Percentiles rank a stretch among this genome's conserved stretches.
Evolutionary conservation across 1,139 yeast species (phyloP).

Genomic region (Suhomyces terraborum): DNA sequence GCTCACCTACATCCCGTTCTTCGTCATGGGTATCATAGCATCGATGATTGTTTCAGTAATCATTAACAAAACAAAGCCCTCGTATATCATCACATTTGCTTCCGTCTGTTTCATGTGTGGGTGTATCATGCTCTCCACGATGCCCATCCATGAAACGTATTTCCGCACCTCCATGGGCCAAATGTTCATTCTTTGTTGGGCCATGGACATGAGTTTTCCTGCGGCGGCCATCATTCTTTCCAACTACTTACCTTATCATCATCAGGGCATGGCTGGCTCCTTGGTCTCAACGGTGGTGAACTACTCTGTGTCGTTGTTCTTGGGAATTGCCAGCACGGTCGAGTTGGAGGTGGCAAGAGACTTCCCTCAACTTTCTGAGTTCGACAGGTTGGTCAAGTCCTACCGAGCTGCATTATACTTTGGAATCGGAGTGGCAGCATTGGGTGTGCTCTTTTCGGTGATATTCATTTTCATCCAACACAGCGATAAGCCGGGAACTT

Average conservation of each 20-base stretch:
- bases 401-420: slow-evolving; percentile 50
- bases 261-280: slow-evolving; percentile 65
- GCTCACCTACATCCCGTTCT: slow-evolving; percentile 47
- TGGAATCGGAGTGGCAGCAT: slow-evolving; percentile 40
- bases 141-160: slow-evolving; percentile 52
- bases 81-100: slow-evolving; percentile 45
- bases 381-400: slow-evolving; percentile 27
- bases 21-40: slow-evolving; percentile 50
- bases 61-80: slow-evolving; percentile 46
- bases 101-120: slow-evolving; percentile 52
- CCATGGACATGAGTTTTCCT: slow-evolving; percentile 62
- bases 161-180: slow-evolving; percentile 50
- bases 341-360: slow-evolving; percentile 37
- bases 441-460: slow-evolving; percentile 35
- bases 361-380: slow-evolving; percentile 15
- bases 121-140: slow-evolving; percentile 45
- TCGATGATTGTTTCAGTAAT: slow-evolving; percentile 44
- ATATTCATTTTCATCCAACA: slow-evolving; percentile 33
- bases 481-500: slow-evolving; percentile 14
- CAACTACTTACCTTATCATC: slow-evolving; percentile 49
- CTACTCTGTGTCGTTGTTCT: slow-evolving; percentile 53
- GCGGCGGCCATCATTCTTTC: slow-evolving; percentile 56
- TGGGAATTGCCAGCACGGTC: slow-evolving; percentile 54
- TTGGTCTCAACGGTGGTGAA: slow-evolving; percentile 55
- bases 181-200: slow-evolving; percentile 53